Percentiles rank a stretch among this genome's conserved stretches.
Conservation (phyloP, 2,329 filamentous ascomycete genomes). For the Nemania sp. region DNA sequence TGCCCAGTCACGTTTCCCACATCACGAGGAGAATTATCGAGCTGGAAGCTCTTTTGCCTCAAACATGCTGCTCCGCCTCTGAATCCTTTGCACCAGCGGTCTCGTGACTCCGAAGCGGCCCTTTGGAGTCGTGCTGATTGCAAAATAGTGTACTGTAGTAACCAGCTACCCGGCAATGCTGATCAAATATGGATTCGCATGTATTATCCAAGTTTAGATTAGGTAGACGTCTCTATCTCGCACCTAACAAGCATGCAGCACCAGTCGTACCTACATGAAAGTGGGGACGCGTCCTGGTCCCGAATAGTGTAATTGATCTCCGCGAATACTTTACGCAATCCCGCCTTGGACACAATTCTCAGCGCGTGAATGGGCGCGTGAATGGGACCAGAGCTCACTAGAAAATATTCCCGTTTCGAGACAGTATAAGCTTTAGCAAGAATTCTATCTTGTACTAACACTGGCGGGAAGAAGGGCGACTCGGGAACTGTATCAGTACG, state of each 20-base stretch:
- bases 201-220: background rate
- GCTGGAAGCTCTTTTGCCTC: too few relatives aligned
- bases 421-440: background rate
- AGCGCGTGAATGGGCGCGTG: background rate
- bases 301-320: constrained; percentile 14
- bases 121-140: too few relatives aligned
- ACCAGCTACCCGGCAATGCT: constrained; percentile 17
- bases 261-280: background rate
- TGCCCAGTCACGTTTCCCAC: background rate
- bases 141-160: background rate
- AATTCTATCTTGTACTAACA: too few relatives aligned
- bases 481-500: constrained; percentile 17
- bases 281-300: constrained; percentile 7
- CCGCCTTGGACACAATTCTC: constrained; percentile 5
- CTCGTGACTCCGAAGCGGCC: too few relatives aligned
- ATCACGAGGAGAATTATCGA: too few relatives aligned
- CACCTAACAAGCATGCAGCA: too few relatives aligned
- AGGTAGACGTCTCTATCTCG: too few relatives aligned
- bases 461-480: too few relatives aligned
- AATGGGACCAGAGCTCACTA: constrained; percentile 3
- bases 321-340: constrained; percentile 22
- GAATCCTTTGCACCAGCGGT: too few relatives aligned
- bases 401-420: constrained; percentile 6
- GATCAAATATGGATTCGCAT: constrained; percentile 16
- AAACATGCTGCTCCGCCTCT: background rate